Conservation (phyloP, 164 flowering plant genomes). For the Protea cynaroides region DNA sequence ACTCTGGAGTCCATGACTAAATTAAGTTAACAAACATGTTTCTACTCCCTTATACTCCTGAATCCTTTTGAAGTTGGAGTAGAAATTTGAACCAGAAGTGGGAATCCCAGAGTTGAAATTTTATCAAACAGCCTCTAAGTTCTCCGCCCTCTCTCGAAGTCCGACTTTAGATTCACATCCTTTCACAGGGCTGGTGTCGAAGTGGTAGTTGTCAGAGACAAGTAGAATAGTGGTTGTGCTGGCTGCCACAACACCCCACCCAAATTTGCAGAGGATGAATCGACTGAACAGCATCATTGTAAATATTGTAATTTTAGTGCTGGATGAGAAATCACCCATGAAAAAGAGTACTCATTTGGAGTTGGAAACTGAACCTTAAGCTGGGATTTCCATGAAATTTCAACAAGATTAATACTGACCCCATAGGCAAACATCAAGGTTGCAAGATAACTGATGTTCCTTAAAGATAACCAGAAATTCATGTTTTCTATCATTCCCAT, state of each 20-base stretch:
- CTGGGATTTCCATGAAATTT: slow-evolving; percentile 33
- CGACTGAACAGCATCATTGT: slow-evolving; percentile 27
- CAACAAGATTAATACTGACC: slow-evolving; percentile 32
- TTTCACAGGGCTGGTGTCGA: too few relatives aligned
- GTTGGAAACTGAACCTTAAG: slow-evolving; percentile 33
- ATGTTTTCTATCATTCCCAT: slow-evolving; percentile 25
- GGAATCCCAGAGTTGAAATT: too few relatives aligned
- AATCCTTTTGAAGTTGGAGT: too few relatives aligned
- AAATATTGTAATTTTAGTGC: slow-evolving; percentile 24
- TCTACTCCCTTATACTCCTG: too few relatives aligned
- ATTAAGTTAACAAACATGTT: too few relatives aligned
- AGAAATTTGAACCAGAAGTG: too few relatives aligned
- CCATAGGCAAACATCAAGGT: slow-evolving; percentile 29
- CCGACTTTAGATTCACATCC: too few relatives aligned
- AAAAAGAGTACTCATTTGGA: slow-evolving; percentile 29
- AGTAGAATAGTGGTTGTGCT: slow-evolving; percentile 26
- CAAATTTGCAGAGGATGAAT: slow-evolving; percentile 25
- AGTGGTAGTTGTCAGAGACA: too few relatives aligned
- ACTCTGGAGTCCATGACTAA: too few relatives aligned
- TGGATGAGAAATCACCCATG: slow-evolving; percentile 29
- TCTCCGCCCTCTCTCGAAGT: too few relatives aligned
- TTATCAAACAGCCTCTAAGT: too few relatives aligned
- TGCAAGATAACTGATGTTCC: slow-evolving; percentile 29
- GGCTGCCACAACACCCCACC: slow-evolving; percentile 30
- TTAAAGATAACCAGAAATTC: slow-evolving; percentile 26